Conservation (phyloP, 2,329 filamentous ascomycete species). For the Xylariaceae sp. region DNA sequence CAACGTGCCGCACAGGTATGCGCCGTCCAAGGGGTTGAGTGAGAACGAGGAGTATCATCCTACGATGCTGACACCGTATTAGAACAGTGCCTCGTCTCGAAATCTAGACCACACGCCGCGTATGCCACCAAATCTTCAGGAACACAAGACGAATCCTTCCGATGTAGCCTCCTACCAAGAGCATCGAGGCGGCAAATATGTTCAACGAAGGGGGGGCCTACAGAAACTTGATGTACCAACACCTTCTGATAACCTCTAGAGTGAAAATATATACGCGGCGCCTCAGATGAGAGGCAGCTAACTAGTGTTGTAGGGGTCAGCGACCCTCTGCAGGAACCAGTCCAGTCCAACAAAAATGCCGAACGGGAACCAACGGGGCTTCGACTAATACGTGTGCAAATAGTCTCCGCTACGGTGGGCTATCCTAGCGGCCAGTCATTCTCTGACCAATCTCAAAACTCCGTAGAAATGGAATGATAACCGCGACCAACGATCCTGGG, state of each 20-base stretch:
- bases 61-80: background rate
- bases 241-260: slow-evolving; percentile 9
- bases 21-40: background rate
- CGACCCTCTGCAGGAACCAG: too few relatives aligned
- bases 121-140: slow-evolving; percentile 5
- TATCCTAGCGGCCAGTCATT: background rate
- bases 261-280: background rate
- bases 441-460: background rate
- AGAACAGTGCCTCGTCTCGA: background rate
- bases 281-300: slow-evolving; percentile 14
- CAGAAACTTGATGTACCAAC: slow-evolving; percentile 1
- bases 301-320: too few relatives aligned
- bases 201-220: too few relatives aligned
- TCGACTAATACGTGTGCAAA: background rate
- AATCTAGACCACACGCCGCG: slow-evolving; percentile 4
- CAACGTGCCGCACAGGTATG: background rate
- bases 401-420: background rate
- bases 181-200: too few relatives aligned
- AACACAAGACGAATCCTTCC: slow-evolving; percentile 11
- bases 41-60: background rate
- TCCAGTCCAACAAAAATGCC: too few relatives aligned
- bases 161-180: slow-evolving; percentile 1
- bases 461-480: background rate
- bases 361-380: background rate
- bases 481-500: slow-evolving; percentile 1